phyloP scores from a whole-genome alignment of 1,284 basidiomycete genomes.

The Heterobasidion annosum region DNA sequence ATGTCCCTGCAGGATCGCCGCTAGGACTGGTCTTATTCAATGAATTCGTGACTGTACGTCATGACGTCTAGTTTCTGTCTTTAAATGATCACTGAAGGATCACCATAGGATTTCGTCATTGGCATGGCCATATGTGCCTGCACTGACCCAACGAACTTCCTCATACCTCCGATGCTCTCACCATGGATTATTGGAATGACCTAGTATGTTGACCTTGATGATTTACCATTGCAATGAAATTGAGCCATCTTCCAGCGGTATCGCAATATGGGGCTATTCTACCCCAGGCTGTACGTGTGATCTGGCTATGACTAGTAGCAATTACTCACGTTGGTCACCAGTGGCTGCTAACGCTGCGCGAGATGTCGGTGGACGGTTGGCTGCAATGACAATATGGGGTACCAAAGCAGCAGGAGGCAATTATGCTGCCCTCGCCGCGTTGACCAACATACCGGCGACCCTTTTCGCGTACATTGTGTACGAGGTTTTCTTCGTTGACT shows the following conservation, averaged over 20 bases:
- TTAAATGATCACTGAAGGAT: constrained; percentile 30
- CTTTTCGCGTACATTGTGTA: constrained; percentile 39
- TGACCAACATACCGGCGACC: constrained; percentile 54
- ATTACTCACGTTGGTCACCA: constrained; percentile 18
- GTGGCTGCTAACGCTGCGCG: constrained; percentile 55
- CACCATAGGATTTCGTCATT: background rate
- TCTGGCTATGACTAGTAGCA: background rate
- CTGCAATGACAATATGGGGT: constrained; percentile 48
- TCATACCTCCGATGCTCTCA: constrained; percentile 13
- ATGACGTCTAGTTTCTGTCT: constrained; percentile 20
- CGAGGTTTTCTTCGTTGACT: constrained; percentile 42
- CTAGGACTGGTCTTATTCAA: constrained; percentile 49
- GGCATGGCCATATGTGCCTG: constrained; percentile 29
- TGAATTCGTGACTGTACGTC: constrained; percentile 50
- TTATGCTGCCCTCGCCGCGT: constrained; percentile 50
- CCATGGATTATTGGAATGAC: constrained; percentile 43
- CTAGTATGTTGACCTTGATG: constrained; percentile 29
- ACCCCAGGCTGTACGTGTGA: constrained; percentile 22
- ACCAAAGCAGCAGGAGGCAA: constrained; percentile 36
- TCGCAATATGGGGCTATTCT: constrained; percentile 50
- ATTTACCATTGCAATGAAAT: background rate
- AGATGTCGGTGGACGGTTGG: constrained; percentile 54
- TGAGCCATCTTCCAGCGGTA: constrained; percentile 23
- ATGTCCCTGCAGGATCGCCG: constrained; percentile 33
- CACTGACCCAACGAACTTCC: constrained; percentile 30